Conservation (phyloP, 2,329 filamentous ascomycete species). For the Aspergillus sp. region DNA sequence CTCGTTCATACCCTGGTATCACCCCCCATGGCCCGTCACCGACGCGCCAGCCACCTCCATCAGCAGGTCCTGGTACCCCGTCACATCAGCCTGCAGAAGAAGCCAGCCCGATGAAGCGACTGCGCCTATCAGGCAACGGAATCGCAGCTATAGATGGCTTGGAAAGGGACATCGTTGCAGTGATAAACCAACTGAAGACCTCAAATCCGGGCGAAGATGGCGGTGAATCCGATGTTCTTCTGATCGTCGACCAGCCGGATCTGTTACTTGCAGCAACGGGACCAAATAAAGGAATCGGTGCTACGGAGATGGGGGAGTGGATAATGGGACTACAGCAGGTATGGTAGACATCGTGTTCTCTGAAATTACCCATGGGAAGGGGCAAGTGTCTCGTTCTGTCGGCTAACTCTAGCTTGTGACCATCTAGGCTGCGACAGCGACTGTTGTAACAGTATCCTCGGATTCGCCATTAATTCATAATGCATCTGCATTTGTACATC, state of each 20-base stretch:
- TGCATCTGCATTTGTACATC: slow-evolving; percentile 32
- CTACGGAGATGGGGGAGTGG: slow-evolving; percentile 53
- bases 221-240: slow-evolving; percentile 45
- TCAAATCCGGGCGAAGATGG: slow-evolving; percentile 19
- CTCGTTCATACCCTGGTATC: slow-evolving; percentile 24
- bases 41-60: slow-evolving; percentile 16
- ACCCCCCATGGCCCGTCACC: slow-evolving; percentile 11
- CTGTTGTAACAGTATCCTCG: slow-evolving; percentile 68
- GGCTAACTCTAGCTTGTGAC: slow-evolving; percentile 7
- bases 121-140: slow-evolving; percentile 32
- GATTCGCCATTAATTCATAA: slow-evolving; percentile 68
- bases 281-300: slow-evolving; percentile 43
- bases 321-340: slow-evolving; percentile 65
- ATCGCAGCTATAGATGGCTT: slow-evolving; percentile 31
- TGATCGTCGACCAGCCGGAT: slow-evolving; percentile 68
- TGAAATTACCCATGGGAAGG: neutral
- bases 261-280: slow-evolving; percentile 61
- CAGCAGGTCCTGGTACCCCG: slow-evolving; percentile 6
- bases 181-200: slow-evolving; percentile 31
- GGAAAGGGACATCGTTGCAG: slow-evolving; percentile 35
- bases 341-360: slow-evolving; percentile 23
- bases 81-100: slow-evolving; percentile 19
- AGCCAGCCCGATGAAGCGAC: slow-evolving; percentile 24
- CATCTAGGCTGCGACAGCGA: slow-evolving; percentile 60
- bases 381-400: neutral